Evolutionary conservation across 108 stramenopile species (phyloP).

Genomic region (Skeletonema potamos): DNA sequence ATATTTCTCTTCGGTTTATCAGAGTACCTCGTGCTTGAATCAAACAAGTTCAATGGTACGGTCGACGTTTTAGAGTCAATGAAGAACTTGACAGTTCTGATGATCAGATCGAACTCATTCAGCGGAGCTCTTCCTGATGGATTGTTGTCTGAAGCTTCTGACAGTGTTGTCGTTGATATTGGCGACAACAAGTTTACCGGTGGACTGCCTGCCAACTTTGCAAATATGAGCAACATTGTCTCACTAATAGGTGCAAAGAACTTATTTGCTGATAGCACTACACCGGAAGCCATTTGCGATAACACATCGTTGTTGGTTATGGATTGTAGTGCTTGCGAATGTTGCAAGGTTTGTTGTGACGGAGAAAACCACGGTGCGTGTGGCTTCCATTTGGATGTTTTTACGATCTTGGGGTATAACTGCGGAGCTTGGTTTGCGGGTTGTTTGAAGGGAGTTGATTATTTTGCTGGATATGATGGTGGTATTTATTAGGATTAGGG

Average conservation of each 20-base stretch:
- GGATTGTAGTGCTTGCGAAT: no score
- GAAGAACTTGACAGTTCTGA: neutral
- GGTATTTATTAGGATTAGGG: no score
- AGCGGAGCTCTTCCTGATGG: neutral
- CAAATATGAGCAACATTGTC: neutral
- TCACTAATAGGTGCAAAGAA: neutral
- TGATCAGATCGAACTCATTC: neutral
- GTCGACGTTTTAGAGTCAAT: neutral
- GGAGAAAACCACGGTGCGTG: no score
- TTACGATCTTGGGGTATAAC: no score
- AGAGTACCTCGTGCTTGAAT: neutral
- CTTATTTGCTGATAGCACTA: neutral
- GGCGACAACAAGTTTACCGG: neutral
- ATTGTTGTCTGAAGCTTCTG: neutral
- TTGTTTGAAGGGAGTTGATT: no score
- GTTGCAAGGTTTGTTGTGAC: no score
- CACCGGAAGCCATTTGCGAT: neutral
- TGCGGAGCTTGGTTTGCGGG: no score
- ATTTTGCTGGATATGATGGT: no score
- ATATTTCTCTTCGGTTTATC: neutral
- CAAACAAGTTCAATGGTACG: neutral
- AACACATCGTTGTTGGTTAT: neutral
- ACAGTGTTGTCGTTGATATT: neutral
- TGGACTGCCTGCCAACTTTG: neutral
- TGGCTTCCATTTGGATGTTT: no score